Evolutionary conservation across 2,329 filamentous ascomycete genomes (phyloP).

Genomic region (Sodiomyces alkalinus): DNA sequence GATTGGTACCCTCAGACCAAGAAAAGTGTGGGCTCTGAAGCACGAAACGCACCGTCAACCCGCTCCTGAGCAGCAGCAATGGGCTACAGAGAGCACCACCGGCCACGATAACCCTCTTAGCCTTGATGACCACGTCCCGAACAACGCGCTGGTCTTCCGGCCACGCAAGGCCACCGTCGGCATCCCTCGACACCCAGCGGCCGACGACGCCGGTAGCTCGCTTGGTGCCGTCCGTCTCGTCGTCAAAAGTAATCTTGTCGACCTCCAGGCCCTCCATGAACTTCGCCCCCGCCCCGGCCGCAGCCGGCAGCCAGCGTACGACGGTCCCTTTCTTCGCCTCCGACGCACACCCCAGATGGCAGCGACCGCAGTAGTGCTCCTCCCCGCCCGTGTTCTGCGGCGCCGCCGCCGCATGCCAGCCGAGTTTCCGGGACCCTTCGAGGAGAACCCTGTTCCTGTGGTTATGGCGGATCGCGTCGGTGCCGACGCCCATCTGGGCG

Average conservation of each 20-base stretch:
- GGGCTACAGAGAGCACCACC: constrained; percentile 66
- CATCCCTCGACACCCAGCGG: constrained; percentile 58
- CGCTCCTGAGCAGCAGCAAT: constrained; percentile 60
- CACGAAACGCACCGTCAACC: constrained; percentile 45
- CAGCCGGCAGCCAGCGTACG: constrained; percentile 65
- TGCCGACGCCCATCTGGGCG: constrained; percentile 59
- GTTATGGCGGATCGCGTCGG: constrained; percentile 55
- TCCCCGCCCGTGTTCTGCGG: constrained; percentile 66
- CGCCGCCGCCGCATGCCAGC: constrained; percentile 52
- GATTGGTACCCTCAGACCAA: not conserved
- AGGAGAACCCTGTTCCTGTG: constrained; percentile 56
- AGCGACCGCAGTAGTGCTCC: constrained; percentile 60
- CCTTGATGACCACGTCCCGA: constrained; percentile 55
- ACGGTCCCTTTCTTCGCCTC: constrained; percentile 67
- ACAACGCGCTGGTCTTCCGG: constrained; percentile 28
- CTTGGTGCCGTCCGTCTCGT: constrained; percentile 28
- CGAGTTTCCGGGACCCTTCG: constrained; percentile 58
- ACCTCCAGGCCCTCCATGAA: constrained; percentile 76
- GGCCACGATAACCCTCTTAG: constrained; percentile 68
- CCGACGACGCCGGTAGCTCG: constrained; percentile 59
- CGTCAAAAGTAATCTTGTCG: constrained; percentile 55
- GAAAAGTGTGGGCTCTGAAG: not conserved
- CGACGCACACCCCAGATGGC: constrained; percentile 44
- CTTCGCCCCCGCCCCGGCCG: constrained; percentile 57
- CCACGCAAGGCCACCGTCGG: constrained; percentile 39